Evolutionary conservation across 2,329 filamentous ascomycete genomes (phyloP).

Genomic region (Talaromyces sp.): DNA sequence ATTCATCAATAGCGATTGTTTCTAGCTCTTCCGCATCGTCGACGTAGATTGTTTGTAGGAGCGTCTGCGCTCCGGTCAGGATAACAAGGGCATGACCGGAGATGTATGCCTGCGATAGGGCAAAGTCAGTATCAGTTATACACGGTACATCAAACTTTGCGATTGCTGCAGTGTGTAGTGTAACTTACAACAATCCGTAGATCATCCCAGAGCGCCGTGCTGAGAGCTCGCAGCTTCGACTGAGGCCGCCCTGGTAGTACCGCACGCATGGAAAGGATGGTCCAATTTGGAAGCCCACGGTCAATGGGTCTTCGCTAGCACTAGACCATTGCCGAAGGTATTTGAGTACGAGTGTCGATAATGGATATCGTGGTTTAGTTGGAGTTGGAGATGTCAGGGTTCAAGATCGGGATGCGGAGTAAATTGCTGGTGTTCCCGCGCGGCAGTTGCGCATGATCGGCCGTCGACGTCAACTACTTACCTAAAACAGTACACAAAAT

Average conservation of each 20-base stretch:
- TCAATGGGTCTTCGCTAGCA: constrained; percentile 14
- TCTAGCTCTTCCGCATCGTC: constrained; percentile 65
- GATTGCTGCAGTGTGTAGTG: background rate
- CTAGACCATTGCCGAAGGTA: constrained; percentile 31
- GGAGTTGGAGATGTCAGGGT: background rate
- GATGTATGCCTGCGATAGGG: constrained; percentile 65
- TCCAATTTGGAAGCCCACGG: constrained; percentile 19
- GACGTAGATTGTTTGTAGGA: constrained; percentile 88
- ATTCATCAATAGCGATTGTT: constrained; percentile 74
- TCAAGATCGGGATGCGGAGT: background rate
- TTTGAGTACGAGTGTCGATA: background rate
- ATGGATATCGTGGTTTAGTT: background rate
- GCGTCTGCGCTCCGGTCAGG: constrained; percentile 64
- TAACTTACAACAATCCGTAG: constrained; percentile 64
- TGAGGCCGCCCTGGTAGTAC: constrained; percentile 75
- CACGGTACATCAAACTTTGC: constrained; percentile 4
- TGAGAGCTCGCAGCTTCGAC: constrained; percentile 70
- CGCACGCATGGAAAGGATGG: constrained; percentile 61
- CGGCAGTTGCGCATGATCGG: constrained; percentile 9
- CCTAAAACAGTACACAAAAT: background rate
- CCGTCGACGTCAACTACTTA: background rate
- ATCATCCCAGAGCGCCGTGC: constrained; percentile 67
- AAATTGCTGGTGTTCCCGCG: background rate
- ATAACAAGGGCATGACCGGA: constrained; percentile 84
- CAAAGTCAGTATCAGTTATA: background rate